Base-by-base conservation (phyloP, 164 flowering plant genomes). In the grape (Vitis vinifera) region DNA sequence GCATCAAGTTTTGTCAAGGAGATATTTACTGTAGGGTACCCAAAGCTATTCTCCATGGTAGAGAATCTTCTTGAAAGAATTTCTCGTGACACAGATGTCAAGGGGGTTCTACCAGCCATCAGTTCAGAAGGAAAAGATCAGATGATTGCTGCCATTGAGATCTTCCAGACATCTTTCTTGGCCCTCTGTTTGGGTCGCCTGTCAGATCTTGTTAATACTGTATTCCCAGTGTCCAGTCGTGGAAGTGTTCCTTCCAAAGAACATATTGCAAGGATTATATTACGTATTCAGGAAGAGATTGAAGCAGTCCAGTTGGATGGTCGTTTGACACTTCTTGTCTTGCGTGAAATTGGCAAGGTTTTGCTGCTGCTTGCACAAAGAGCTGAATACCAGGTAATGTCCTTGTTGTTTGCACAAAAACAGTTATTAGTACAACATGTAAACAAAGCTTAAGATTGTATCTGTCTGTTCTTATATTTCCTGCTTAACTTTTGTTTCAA, bases 1-100 rank as follows among this genome's bases (percentile, higher is more conserved):
- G 85, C 94, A 62, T 95, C 99, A 78, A 95, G 98, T 82, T 95
- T 95, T 88, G 96, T 95, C 15, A 95, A 93, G 77, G 98, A 93
- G 70, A 89, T 84, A 51, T 89, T 93, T 65, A 91, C 97, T 8
- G 62, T 70, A 57, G 99, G 97, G n/a, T 93, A 95, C 68, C 97
- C 98, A 31, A 95, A 93, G 76, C 90, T 95, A 55, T 81, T 78
- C 27, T 73, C 97, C 6, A 88, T 84, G 90, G 77, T 90, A 37
- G 96, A 91, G 68, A 90, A 89, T 83, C 87, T 91, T 67, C 90
- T 95, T 66, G 98, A 95, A 77, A 86, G 97, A 82, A 89, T 93
- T 71, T 85, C 96, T 29, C 90, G 82, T 51, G 98, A 95, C 70
- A 93, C 98, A 62, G 98, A 90, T 77, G 92, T 90, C 68, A 93